Base-by-base conservation (phyloP, 2,329 filamentous ascomycete genomes). In the Penicillium sp. region DNA sequence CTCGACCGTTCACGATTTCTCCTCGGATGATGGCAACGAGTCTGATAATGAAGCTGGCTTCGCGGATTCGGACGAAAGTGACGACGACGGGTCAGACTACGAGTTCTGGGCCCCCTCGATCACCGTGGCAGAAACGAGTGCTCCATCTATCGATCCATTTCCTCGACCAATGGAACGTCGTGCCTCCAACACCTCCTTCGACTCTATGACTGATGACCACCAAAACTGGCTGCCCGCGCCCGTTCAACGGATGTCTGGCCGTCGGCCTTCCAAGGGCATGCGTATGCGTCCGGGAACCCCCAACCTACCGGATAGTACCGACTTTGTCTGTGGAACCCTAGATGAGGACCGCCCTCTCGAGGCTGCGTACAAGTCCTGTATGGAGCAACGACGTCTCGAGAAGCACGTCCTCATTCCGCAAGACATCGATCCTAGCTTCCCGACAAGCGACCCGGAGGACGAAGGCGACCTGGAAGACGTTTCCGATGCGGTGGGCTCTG, bases 311-410 rank as follows among this genome's bases (percentile, higher is more conserved):
- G 93, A 98, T 67, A 96, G 90, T 69, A 97, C 93, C 11, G 93
- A 98, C 67, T 98, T 98, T 57, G 93, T 98, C n/a, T 97, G 93
- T 62, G 93, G 93, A 48, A 98, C 93, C 1, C 77, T 98, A 16
- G 93, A 98, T 56, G 93, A 98, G 69, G 93, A 98, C 62, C 84
- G 89, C 36, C 89, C 89, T 2, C 72, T 97, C n/a, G 93, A 98
- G 66, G 89, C 90, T 57, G 91, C 89, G 0, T 98, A 96, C 67
- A 79, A 95, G 46, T 87, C 87, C 2, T 89, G 86, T 59, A 78
- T 94, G 47, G 86, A 90, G 61, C 84, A 87, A 45, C 84, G 87
- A 56, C 85, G 89, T 58, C 84, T 84, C 38, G 84, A 85, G 56
- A 95, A 90, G 71, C 85, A 90, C 50, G 83, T 86, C 52, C 66